Evolutionary conservation across 2,329 filamentous ascomycete species (phyloP).

Genomic region (Aspergillus sergii): DNA sequence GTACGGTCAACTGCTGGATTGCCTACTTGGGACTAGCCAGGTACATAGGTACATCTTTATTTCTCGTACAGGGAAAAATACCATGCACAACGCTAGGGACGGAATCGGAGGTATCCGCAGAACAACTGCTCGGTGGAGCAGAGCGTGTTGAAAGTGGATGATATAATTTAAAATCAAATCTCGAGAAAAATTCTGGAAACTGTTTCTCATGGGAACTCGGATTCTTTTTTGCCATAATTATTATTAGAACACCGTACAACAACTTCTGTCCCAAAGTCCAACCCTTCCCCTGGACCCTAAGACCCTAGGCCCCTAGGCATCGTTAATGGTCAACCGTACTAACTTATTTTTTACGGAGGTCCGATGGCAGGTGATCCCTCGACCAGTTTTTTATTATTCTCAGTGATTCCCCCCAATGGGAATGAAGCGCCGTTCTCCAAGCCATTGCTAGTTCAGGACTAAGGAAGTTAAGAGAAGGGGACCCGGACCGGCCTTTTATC

Average conservation of each 20-base stretch:
- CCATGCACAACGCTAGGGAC: neutral
- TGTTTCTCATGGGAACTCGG: neutral
- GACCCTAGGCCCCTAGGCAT: neutral
- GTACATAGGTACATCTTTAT: neutral
- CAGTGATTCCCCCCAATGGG: neutral
- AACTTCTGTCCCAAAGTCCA: neutral
- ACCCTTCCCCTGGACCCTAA: neutral
- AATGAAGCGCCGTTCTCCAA: neutral
- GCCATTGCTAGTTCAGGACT: neutral
- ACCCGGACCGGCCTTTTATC: conserved; percentile 12
- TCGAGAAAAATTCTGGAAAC: neutral
- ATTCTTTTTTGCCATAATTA: neutral
- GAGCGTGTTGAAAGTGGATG: neutral
- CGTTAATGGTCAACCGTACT: neutral
- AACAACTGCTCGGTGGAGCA: neutral
- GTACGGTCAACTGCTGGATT: neutral
- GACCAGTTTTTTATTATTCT: neutral
- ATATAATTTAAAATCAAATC: neutral
- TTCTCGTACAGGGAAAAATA: neutral
- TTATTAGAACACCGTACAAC: neutral
- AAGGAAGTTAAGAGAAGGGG: neutral
- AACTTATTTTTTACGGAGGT: neutral
- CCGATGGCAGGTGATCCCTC: neutral
- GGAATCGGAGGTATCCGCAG: neutral
- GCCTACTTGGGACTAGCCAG: neutral